Conservation (phyloP, 2,329 filamentous ascomycete species). For the Zymoseptoria crescenta region DNA sequence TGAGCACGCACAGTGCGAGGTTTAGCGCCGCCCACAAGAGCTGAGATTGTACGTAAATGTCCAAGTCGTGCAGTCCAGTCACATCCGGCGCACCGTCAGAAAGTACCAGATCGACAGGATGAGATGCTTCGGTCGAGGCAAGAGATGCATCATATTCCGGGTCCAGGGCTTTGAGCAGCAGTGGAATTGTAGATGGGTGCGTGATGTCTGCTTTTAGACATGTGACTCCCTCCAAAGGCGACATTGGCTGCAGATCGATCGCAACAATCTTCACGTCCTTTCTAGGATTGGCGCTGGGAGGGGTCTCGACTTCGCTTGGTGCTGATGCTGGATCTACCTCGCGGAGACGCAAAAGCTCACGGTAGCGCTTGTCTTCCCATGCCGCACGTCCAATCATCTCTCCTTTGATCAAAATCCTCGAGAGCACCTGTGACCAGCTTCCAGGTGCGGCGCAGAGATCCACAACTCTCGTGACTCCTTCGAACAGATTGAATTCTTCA, state of each 20-base stretch:
- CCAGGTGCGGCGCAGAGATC: conserved; percentile 93
- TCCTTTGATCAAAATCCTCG: conserved; percentile 83
- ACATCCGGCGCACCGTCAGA: conserved; percentile 95
- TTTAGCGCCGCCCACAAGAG: conserved; percentile 91
- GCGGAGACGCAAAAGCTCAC: conserved; percentile 25
- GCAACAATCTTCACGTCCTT: conserved; percentile 80
- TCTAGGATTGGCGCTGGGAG: conserved; percentile 12
- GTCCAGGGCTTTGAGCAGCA: conserved; percentile 78
- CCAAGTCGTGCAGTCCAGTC: conserved; percentile 90
- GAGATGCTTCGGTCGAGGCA: conserved; percentile 45
- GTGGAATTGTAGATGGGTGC: conserved; percentile 86
- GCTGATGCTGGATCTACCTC: background rate
- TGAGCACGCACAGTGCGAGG: conserved; percentile 83
- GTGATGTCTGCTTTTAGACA: conserved; percentile 94
- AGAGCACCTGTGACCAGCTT: conserved; percentile 95
- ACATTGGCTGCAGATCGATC: conserved; percentile 94
- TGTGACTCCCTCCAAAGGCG: conserved; percentile 82
- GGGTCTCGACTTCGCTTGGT: background rate
- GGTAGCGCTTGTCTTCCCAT: conserved; percentile 77
- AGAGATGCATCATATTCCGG: conserved; percentile 44
- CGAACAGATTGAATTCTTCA: conserved; percentile 91
- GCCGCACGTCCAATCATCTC: conserved; percentile 80
- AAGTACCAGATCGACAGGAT: conserved; percentile 85
- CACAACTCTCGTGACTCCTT: conserved; percentile 82
- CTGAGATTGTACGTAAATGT: conserved; percentile 97